Conservation (phyloP, 305 asterid species). For the Rubia balearica region DNA sequence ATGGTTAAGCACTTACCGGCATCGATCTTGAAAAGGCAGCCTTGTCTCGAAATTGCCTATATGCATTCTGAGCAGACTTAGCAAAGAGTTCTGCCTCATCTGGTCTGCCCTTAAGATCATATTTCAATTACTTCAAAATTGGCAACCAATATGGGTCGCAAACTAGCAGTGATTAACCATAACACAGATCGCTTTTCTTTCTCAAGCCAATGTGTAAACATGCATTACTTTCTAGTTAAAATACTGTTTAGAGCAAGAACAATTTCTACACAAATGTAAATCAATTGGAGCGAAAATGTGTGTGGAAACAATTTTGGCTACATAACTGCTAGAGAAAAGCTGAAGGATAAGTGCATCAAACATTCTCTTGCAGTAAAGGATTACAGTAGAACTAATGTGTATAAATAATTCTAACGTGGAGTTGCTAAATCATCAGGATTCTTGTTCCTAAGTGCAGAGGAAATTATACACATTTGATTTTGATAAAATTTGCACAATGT, state of each 20-base stretch:
- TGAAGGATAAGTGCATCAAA: no score
- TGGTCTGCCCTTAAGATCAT: conserved; percentile 34
- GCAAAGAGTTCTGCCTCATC: conserved; percentile 89
- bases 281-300: not conserved
- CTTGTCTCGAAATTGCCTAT: conserved; percentile 72
- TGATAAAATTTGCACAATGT: conserved; percentile 8
- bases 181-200: not conserved
- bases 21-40: conserved; percentile 92
- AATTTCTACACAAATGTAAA: not conserved
- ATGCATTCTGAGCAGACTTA: conserved; percentile 70
- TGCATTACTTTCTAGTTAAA: not conserved
- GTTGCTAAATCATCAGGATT: not conserved
- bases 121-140: conserved; percentile 2
- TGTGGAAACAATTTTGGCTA: not conserved
- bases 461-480: not conserved
- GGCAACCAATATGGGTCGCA: not conserved
- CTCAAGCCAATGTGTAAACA: not conserved
- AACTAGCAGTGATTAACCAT: not conserved
- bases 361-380: not conserved
- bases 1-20: conserved; percentile 45
- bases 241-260: not conserved
- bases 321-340: not conserved
- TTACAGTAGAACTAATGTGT: not conserved
- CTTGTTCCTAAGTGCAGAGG: not conserved
- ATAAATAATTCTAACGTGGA: not conserved